Percentiles rank a stretch among this genome's conserved stretches.
These are phyloP conservation scores for Theobroma grandiflorum DNA, from an alignment of 441 rosid species.

Conservation along the genomic window DNA sequence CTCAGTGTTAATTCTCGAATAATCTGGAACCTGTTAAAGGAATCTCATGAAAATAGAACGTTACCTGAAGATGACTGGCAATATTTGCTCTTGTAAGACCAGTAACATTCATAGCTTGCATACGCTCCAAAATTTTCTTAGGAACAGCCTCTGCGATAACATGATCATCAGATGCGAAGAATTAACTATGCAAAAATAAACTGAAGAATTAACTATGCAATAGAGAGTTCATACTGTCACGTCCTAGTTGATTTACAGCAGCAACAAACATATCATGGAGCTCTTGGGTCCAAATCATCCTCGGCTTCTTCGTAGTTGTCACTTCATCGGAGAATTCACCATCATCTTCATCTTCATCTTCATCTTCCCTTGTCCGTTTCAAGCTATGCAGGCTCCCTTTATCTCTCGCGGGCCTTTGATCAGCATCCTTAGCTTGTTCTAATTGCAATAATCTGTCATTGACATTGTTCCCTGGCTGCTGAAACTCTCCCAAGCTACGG, in stretches of 20 bases:
- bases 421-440: background rate
- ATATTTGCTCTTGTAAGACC: slow-evolving; percentile 43
- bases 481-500: slow-evolving; percentile 4
- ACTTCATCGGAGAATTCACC: slow-evolving; percentile 4
- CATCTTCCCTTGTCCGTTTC: slow-evolving; percentile 17
- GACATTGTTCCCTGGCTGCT: background rate
- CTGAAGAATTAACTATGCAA: background rate
- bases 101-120: slow-evolving; percentile 41
- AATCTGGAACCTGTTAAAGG: background rate
- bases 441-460: background rate
- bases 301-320: slow-evolving; percentile 30
- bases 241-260: slow-evolving; percentile 35
- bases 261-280: slow-evolving; percentile 41
- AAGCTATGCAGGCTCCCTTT: background rate
- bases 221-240: slow-evolving; percentile 34
- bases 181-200: background rate
- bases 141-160: slow-evolving; percentile 44
- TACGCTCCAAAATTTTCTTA: slow-evolving; percentile 44
- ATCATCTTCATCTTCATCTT: slow-evolving; percentile 15
- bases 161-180: background rate
- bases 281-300: slow-evolving; percentile 44
- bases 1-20: background rate
- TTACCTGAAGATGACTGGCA: slow-evolving; percentile 57
- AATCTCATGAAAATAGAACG: background rate
- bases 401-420: background rate